These are phyloP conservation scores for Lepidium aucheri DNA, from an alignment of 345 rosid genomes.

Conservation along the genomic window DNA sequence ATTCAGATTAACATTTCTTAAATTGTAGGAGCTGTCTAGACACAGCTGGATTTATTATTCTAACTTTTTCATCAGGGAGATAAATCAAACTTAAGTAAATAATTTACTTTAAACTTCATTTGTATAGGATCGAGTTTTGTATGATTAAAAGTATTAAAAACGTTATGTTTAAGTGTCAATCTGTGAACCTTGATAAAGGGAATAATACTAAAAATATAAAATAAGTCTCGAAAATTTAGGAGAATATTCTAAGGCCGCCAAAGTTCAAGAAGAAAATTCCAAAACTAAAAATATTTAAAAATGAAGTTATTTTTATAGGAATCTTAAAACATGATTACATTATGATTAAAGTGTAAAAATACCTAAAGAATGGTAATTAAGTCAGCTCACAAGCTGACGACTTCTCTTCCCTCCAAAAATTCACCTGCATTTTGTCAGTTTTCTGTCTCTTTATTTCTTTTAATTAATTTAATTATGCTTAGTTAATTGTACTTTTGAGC, in stretches of 20 bases:
- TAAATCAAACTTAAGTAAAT: neutral
- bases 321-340: slow-evolving; percentile 66
- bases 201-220: neutral
- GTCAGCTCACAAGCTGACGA: slow-evolving; percentile 94
- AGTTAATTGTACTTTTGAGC: slow-evolving; percentile 10
- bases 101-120: neutral
- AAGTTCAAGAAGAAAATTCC: slow-evolving; percentile 86
- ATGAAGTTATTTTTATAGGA: slow-evolving; percentile 1
- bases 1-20: neutral
- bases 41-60: neutral
- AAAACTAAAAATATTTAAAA: slow-evolving; percentile 44
- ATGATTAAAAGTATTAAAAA: neutral
- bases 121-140: neutral
- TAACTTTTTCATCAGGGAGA: neutral
- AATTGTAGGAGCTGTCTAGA: neutral
- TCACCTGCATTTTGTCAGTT: slow-evolving; percentile 90
- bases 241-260: slow-evolving; percentile 93
- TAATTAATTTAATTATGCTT: neutral
- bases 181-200: slow-evolving; percentile 5
- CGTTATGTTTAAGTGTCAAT: neutral
- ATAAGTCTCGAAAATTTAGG: slow-evolving; percentile 40
- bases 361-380: slow-evolving; percentile 36
- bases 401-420: slow-evolving; percentile 58
- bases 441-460: slow-evolving; percentile 35
- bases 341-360: slow-evolving; percentile 59